Percentiles rank a stretch among this genome's conserved stretches.
Conservation (phyloP, 768 basidiomycete genomes). For the Boletus bicolor region DNA sequence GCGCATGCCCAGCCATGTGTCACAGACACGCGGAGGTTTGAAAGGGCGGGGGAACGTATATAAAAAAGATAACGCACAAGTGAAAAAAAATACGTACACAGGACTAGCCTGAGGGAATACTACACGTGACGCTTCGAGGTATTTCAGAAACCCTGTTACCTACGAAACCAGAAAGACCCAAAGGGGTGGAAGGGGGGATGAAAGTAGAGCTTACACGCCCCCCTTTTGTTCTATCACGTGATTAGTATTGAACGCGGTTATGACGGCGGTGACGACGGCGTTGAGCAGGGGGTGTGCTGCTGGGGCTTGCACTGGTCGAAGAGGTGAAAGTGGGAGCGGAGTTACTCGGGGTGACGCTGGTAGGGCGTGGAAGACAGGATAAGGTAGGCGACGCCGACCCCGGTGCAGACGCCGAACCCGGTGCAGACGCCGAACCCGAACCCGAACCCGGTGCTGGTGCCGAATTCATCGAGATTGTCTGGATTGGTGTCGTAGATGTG, state of each 20-base stretch:
- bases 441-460: background rate
- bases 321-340: background rate
- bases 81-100: no score
- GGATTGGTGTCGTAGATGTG: background rate
- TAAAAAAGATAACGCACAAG: no score
- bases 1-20: no score
- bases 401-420: background rate
- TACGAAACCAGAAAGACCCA: background rate
- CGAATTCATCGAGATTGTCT: background rate
- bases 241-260: background rate
- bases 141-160: no score
- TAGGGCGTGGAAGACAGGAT: background rate
- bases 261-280: background rate
- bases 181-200: background rate
- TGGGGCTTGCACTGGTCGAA: no score
- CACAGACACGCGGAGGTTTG: no score
- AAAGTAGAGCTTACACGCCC: background rate
- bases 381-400: background rate
- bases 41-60: no score
- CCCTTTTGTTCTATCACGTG: background rate
- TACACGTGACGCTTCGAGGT: no score
- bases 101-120: no score
- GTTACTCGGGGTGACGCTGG: background rate
- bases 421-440: no score
- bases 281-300: background rate